Evolutionary conservation across 1,284 basidiomycete species (phyloP).

Genomic region (Ganoderma lucidum): DNA sequence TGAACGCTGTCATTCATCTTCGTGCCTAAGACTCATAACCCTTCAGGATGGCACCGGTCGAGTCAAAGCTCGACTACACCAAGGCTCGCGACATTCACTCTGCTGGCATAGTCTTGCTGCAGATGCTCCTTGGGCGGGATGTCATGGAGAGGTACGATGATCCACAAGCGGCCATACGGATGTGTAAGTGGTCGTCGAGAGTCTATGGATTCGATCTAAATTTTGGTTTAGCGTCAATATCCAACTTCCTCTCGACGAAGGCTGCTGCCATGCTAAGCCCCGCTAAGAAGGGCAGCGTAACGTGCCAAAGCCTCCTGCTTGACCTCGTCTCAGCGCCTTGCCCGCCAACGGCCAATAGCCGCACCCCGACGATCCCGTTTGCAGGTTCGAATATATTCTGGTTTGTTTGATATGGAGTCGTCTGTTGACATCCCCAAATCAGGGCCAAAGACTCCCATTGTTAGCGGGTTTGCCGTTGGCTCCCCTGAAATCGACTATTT

Average conservation of each 20-base stretch:
- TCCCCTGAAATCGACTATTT: slow-evolving; percentile 75
- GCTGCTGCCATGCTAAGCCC: slow-evolving; percentile 66
- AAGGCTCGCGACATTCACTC: slow-evolving; percentile 76
- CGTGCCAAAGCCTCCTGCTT: slow-evolving; percentile 55
- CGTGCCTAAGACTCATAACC: slow-evolving; percentile 40
- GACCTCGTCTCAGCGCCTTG: slow-evolving; percentile 44
- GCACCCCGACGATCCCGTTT: slow-evolving; percentile 45
- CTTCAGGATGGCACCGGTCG: slow-evolving; percentile 67
- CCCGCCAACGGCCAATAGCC: slow-evolving; percentile 28
- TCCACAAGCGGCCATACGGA: slow-evolving; percentile 41
- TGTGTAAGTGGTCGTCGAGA: slow-evolving; percentile 31
- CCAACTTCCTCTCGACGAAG: slow-evolving; percentile 55
- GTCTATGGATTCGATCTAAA: background rate
- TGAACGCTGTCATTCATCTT: background rate
- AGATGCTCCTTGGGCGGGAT: slow-evolving; percentile 79
- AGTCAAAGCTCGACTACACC: slow-evolving; percentile 75
- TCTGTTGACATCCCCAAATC: slow-evolving; percentile 32
- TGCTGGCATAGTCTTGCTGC: slow-evolving; percentile 75
- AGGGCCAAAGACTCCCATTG: slow-evolving; percentile 54
- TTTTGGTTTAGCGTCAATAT: slow-evolving; percentile 54
- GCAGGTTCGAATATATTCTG: background rate
- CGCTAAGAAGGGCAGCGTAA: slow-evolving; percentile 58
- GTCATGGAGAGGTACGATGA: slow-evolving; percentile 58
- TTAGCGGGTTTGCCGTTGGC: slow-evolving; percentile 45
- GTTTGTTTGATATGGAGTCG: background rate